phyloP scores from a whole-genome alignment of 805 yeast species.

The Sungouiozyma intestinalis region DNA sequence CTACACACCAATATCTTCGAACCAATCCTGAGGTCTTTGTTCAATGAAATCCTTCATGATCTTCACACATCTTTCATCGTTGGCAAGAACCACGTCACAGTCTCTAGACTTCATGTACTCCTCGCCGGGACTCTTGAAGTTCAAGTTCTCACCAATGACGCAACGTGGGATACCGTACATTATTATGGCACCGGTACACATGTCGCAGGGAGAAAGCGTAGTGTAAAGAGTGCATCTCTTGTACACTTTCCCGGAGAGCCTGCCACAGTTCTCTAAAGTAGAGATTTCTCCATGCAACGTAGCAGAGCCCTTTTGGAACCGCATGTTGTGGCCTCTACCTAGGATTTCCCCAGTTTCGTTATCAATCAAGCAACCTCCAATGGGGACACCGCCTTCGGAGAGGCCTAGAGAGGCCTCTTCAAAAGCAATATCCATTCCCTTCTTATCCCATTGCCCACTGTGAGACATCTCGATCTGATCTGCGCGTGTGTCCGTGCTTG shows the following conservation, averaged over 20 bases:
- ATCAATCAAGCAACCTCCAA: constrained; percentile 36
- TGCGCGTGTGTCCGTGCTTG: not conserved
- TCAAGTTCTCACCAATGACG: constrained; percentile 82
- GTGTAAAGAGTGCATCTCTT: constrained; percentile 86
- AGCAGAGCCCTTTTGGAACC: constrained; percentile 77
- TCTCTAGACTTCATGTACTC: constrained; percentile 57
- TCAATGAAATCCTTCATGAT: constrained; percentile 71
- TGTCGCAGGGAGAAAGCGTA: constrained; percentile 83
- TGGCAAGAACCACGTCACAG: constrained; percentile 55
- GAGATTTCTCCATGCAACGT: constrained; percentile 89
- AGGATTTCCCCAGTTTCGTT: constrained; percentile 64
- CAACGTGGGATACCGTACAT: constrained; percentile 81
- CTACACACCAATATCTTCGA: constrained; percentile 62
- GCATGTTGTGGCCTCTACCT: constrained; percentile 84
- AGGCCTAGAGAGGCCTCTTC: constrained; percentile 62
- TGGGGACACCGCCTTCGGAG: constrained; percentile 86
- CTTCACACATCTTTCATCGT: constrained; percentile 51
- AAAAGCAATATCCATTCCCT: constrained; percentile 59
- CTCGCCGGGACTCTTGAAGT: constrained; percentile 70
- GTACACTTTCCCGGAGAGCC: constrained; percentile 70
- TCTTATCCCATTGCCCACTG: constrained; percentile 42
- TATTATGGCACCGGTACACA: constrained; percentile 91
- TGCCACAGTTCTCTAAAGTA: constrained; percentile 82
- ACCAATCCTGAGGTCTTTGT: constrained; percentile 72
- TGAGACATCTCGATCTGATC: constrained; percentile 7